phyloP scores from a whole-genome alignment of 164 flowering plant genomes.

The Aristolochia californica region DNA sequence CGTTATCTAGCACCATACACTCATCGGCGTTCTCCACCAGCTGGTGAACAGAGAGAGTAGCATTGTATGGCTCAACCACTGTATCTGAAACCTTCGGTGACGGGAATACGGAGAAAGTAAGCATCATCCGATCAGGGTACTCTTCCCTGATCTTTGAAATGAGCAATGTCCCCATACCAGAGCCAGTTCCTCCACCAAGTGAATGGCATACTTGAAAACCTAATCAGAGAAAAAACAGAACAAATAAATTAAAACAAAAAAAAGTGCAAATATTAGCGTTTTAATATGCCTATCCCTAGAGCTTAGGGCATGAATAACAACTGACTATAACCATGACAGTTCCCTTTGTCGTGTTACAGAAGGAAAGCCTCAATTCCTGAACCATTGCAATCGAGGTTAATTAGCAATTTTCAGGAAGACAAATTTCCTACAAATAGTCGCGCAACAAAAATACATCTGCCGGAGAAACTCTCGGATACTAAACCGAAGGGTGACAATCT shows the following conservation, averaged over 20 bases:
- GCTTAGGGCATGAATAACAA: background rate
- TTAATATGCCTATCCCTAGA: background rate
- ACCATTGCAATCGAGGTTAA: background rate
- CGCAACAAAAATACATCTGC: background rate
- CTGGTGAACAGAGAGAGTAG: conserved; percentile 66
- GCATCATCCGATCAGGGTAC: conserved; percentile 67
- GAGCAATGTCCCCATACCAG: conserved; percentile 58
- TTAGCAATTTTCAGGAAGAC: background rate
- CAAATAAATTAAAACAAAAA: background rate
- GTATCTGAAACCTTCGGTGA: conserved; percentile 64
- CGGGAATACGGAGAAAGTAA: conserved; percentile 65
- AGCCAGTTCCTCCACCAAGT: conserved; percentile 64
- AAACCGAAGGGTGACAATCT: background rate
- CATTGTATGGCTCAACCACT: conserved; percentile 68
- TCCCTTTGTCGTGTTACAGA: background rate
- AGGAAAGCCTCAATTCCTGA: background rate
- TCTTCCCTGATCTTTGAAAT: conserved; percentile 61
- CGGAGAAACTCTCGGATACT: background rate
- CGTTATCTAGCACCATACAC: conserved; percentile 66
- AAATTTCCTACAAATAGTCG: background rate
- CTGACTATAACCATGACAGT: background rate
- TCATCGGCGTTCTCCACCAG: conserved; percentile 71
- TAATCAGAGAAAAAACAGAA: conserved; percentile 8
- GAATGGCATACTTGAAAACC: conserved; percentile 73
- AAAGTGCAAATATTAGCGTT: background rate